These are phyloP conservation scores for Tolypocladium guangdongense DNA, from an alignment of 2,329 filamentous ascomycete species.

Conservation along the genomic window DNA sequence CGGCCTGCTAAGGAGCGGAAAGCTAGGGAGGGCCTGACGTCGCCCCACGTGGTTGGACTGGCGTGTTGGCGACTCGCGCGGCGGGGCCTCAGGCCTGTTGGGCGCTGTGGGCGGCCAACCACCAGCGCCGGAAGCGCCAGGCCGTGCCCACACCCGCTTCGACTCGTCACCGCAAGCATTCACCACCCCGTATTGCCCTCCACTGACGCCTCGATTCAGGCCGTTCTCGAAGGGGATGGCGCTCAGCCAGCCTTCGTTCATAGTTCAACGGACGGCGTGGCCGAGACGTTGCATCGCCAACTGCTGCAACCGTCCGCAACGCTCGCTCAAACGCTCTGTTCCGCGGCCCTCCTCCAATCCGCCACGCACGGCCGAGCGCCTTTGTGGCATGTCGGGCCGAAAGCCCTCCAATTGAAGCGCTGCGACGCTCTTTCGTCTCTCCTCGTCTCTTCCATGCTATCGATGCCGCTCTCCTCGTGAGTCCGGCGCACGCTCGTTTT, in stretches of 20 bases:
- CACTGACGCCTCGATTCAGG: neutral
- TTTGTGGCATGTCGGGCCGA: neutral
- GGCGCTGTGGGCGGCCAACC: neutral
- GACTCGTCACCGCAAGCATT: neutral
- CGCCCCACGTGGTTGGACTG: neutral
- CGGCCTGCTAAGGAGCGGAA: neutral
- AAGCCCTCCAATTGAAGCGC: neutral
- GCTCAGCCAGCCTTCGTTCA: neutral
- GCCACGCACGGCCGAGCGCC: neutral
- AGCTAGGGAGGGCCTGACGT: neutral
- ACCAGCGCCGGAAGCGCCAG: neutral
- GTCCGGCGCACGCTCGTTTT: neutral
- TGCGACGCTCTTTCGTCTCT: neutral
- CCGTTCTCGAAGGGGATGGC: neutral
- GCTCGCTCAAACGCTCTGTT: neutral
- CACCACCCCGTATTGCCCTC: neutral
- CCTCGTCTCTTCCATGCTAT: neutral
- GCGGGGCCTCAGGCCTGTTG: neutral
- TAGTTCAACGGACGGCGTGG: neutral
- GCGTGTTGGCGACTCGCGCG: neutral
- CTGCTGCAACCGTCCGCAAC: neutral
- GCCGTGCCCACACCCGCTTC: neutral
- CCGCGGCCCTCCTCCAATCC: neutral
- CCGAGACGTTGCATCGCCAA: neutral
- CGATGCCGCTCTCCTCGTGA: neutral